phyloP scores from a whole-genome alignment of 1,139 yeast genomes.

The Kurtzmaniella quercitrusa region DNA sequence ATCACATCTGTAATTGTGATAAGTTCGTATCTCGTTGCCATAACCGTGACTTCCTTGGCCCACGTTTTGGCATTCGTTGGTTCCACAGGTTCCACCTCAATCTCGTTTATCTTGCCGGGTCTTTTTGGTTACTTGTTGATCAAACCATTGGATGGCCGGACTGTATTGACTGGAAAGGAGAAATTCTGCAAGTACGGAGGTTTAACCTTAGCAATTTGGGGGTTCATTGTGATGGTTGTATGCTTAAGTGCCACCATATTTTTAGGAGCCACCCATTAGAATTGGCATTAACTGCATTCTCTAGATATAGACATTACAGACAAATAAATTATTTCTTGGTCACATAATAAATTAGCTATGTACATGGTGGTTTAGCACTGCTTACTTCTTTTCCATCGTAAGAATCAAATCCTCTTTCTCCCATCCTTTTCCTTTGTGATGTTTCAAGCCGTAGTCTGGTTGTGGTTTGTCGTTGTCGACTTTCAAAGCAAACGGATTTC shows the following conservation, averaged over 20 bases:
- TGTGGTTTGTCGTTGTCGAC: constrained; percentile 44
- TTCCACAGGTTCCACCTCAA: constrained; percentile 91
- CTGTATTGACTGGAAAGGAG: constrained; percentile 35
- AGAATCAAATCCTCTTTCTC: constrained; percentile 46
- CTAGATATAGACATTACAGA: neutral
- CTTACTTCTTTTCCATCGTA: neutral
- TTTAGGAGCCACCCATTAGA: constrained; percentile 49
- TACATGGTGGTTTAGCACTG: neutral
- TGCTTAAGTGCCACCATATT: constrained; percentile 74
- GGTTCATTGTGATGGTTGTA: constrained; percentile 69
- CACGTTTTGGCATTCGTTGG: constrained; percentile 90
- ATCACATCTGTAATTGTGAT: constrained; percentile 64
- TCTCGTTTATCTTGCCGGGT: constrained; percentile 90
- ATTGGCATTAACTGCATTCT: neutral
- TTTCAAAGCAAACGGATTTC: constrained; percentile 64
- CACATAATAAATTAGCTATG: neutral
- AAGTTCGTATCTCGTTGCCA: constrained; percentile 68
- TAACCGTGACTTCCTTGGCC: constrained; percentile 73
- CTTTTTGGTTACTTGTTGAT: constrained; percentile 75
- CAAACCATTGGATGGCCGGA: constrained; percentile 34
- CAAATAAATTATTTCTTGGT: neutral
- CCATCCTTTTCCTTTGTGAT: constrained; percentile 56
- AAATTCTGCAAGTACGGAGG: constrained; percentile 54
- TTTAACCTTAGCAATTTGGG: constrained; percentile 65
- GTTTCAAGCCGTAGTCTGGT: constrained; percentile 50